Evolutionary conservation across 768 basidiomycete genomes (phyloP).

Genomic region (Mycena capillaripes): DNA sequence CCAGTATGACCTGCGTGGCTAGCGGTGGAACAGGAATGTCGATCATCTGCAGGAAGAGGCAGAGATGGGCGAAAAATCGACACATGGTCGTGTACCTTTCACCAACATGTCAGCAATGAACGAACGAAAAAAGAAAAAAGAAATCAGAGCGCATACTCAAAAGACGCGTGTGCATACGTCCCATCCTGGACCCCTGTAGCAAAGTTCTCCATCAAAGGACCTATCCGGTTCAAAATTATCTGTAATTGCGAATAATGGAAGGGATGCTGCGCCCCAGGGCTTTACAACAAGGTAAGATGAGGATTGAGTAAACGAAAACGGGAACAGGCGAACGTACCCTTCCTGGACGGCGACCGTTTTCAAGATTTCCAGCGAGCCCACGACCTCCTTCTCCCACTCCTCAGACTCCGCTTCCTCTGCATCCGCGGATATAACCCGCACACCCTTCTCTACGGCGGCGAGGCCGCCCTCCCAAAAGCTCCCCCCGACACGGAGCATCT

Average conservation of each 20-base stretch:
- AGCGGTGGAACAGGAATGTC: constrained; percentile 79
- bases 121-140: neutral
- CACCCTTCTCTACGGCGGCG: constrained; percentile 58
- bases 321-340: constrained; percentile 57
- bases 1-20: constrained; percentile 85
- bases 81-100: constrained; percentile 77
- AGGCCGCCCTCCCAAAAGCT: constrained; percentile 87
- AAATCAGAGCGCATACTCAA: constrained; percentile 63
- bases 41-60: constrained; percentile 89
- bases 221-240: constrained; percentile 81
- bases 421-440: constrained; percentile 41
- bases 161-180: constrained; percentile 59
- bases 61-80: constrained; percentile 95
- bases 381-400: constrained; percentile 78
- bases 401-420: constrained; percentile 54
- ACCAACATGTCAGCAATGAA: neutral
- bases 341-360: constrained; percentile 72
- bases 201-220: constrained; percentile 77
- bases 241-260: constrained; percentile 88
- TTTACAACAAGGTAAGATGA: constrained; percentile 39
- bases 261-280: constrained; percentile 76
- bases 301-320: neutral
- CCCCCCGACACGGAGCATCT: constrained; percentile 76
- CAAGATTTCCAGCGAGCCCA: constrained; percentile 68
- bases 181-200: constrained; percentile 69